Base-by-base conservation (phyloP, 371 early-diverging fungal species). In the Mucor mucedo region DNA sequence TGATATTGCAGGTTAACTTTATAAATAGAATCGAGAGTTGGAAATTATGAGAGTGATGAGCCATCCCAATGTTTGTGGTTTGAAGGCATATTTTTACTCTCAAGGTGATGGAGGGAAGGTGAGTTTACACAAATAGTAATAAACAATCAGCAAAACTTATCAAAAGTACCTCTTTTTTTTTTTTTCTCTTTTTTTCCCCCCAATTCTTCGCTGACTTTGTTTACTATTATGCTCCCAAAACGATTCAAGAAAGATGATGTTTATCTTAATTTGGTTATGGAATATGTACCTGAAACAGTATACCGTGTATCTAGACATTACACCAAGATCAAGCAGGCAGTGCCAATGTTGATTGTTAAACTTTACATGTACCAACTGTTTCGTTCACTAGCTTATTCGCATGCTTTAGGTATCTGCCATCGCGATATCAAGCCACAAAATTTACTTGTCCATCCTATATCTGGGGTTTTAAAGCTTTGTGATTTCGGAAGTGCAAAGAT, bases 401-500 rank as follows among this genome's bases (percentile, higher is more conserved):
- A 99, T 82, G 85, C 94, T 16, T 79, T 92, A 55, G 99, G 99
- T 16, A 96, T 91, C 50, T 87, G 87, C 55, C 87, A 87, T 62
- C 87, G 99, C 55, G 99, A 99, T 77, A 97, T 99, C 77, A 99
- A 99, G 80, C 99, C 99, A 48, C 99, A 98, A 77, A 99, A 99
- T 78, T 80, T 99, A 72, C 87, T 99, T 42, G 86, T 99, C 45
- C 90, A 98, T 77, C 93, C 93, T 55, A 65, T 78, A 38, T 87
- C 89, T 7, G 96, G 96, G 48, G 84, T 95, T 33, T 79, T 98
- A 58, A 99, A 99, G 79, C 84, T 99, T 47, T 97, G 98, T 77
- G 99, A 99, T 81, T 96, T 99, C 84, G 99, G 99, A 53, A 89
- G 90, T 64, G 98, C 98, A 52, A 99, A 98, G 77, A 87, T 92